These are phyloP conservation scores for Coemansia biformis DNA, from an alignment of 192 early-diverging fungal genomes.

Conservation along the genomic window DNA sequence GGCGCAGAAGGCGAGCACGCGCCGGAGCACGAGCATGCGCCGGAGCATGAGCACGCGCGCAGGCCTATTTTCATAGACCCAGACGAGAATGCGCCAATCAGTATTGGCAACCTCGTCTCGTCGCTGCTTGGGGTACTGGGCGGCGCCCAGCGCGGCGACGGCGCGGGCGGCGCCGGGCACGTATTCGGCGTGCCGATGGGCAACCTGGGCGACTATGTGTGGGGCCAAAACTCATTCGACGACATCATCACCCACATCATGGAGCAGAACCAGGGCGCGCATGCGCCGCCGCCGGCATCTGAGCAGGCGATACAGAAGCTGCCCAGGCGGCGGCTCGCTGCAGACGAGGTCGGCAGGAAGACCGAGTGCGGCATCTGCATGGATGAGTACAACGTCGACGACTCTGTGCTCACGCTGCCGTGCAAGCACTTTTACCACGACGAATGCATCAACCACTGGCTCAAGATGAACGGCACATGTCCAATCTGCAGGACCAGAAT, in stretches of 20 bases:
- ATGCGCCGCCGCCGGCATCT: constrained; percentile 71
- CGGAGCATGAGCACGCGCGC: constrained; percentile 13
- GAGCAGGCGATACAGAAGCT: constrained; percentile 69
- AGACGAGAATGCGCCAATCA: constrained; percentile 39
- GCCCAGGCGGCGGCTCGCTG: constrained; percentile 50
- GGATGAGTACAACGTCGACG: constrained; percentile 72
- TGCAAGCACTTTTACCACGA: constrained; percentile 90
- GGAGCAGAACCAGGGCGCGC: constrained; percentile 60
- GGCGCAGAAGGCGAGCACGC: not conserved
- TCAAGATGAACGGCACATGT: constrained; percentile 90
- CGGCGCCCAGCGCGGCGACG: constrained; percentile 34
- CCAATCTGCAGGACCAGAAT: constrained; percentile 70
- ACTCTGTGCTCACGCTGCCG: constrained; percentile 63
- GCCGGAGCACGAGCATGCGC: not conserved
- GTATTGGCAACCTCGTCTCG: constrained; percentile 32
- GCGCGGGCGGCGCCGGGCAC: constrained; percentile 11
- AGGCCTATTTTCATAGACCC: constrained; percentile 44
- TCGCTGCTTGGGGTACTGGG: constrained; percentile 43
- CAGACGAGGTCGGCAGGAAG: constrained; percentile 58
- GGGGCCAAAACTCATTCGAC: constrained; percentile 76
- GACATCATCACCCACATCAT: constrained; percentile 83
- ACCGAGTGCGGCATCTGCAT: constrained; percentile 83
- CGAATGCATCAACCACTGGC: constrained; percentile 85
- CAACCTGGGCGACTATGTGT: constrained; percentile 79
- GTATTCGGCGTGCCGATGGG: constrained; percentile 51